These are phyloP conservation scores for Nicotiana otophora DNA, from an alignment of 257 asterid genomes.

Conservation along the genomic window DNA sequence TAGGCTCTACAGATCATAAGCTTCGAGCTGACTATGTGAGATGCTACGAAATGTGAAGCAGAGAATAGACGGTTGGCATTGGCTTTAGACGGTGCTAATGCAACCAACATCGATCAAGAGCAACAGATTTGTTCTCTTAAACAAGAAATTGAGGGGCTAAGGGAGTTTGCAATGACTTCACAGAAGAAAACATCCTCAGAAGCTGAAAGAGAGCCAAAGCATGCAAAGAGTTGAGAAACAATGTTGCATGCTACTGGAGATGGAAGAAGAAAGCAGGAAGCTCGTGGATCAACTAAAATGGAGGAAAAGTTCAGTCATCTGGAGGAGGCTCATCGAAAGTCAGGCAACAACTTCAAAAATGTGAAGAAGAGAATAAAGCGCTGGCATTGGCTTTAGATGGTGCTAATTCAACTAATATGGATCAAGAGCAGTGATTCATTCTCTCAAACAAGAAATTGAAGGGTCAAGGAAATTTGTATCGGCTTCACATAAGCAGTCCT, in stretches of 20 bases:
- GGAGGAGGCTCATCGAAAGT: slow-evolving; percentile 70
- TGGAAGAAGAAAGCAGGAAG: slow-evolving; percentile 54
- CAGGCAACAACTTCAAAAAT: slow-evolving; percentile 32
- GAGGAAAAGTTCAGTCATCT: slow-evolving; percentile 73
- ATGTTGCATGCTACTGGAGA: slow-evolving; percentile 40
- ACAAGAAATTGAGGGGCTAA: background rate
- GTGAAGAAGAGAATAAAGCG: slow-evolving; percentile 37
- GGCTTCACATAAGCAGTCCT: too few relatives aligned
- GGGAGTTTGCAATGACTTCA: background rate
- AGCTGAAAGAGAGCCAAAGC: slow-evolving; percentile 22
- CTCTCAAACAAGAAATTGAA: background rate
- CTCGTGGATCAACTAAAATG: slow-evolving; percentile 65
- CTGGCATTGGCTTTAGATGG: background rate
- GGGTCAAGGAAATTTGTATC: slow-evolving; percentile 23
- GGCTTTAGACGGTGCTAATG: slow-evolving; percentile 17
- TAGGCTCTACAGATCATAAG: slow-evolving; percentile 41
- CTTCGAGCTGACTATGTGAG: slow-evolving; percentile 49
- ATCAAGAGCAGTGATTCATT: background rate
- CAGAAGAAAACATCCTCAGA: slow-evolving; percentile 9
- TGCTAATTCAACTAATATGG: background rate
- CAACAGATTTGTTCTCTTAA: background rate
- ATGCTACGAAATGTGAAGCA: slow-evolving; percentile 33
- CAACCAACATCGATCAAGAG: background rate
- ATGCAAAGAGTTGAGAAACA: slow-evolving; percentile 27
- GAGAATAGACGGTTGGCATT: slow-evolving; percentile 42